These are phyloP conservation scores for Oidiodendron maius DNA, from an alignment of 495 filamentous ascomycete species.

Conservation along the genomic window DNA sequence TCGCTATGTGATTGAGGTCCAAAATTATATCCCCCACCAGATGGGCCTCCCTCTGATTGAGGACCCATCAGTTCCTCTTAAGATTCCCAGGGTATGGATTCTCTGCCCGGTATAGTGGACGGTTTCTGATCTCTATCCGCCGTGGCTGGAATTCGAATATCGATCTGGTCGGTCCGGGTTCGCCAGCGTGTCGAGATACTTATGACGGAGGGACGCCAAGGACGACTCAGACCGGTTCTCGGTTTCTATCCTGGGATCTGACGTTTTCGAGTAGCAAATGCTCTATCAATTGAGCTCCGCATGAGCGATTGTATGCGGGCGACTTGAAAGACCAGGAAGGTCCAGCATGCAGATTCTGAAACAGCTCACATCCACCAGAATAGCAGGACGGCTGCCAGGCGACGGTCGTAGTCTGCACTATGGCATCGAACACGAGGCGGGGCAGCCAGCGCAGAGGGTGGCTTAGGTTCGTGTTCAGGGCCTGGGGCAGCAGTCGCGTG, in stretches of 20 bases:
- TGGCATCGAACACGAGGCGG: constrained; percentile 18
- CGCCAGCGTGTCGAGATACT: constrained; percentile 13
- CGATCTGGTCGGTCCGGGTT: constrained; percentile 5
- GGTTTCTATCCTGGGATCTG: constrained; percentile 10
- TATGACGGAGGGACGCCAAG: not conserved
- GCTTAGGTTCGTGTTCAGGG: constrained; percentile 4
- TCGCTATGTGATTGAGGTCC: constrained; percentile 6
- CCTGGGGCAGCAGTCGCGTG: constrained; percentile 4
- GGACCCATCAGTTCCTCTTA: constrained; percentile 19
- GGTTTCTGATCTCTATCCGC: constrained; percentile 2
- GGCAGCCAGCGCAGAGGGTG: no score
- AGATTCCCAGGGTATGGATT: no score
- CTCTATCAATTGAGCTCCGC: constrained; percentile 16
- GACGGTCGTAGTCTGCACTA: constrained; percentile 4
- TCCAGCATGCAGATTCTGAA: constrained; percentile 22
- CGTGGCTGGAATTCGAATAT: constrained; percentile 1
- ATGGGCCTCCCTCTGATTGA: constrained; percentile 24
- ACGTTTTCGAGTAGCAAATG: constrained; percentile 19
- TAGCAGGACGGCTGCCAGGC: constrained; percentile 6
- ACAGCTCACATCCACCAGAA: constrained; percentile 17
- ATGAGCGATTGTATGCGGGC: constrained; percentile 23
- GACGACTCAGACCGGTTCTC: not conserved
- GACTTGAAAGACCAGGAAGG: constrained; percentile 20
- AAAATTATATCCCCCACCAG: constrained; percentile 20
- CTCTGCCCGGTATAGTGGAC: not conserved